Evolutionary conservation across 805 yeast species (phyloP).

Genomic region (Candida xyloterini): DNA sequence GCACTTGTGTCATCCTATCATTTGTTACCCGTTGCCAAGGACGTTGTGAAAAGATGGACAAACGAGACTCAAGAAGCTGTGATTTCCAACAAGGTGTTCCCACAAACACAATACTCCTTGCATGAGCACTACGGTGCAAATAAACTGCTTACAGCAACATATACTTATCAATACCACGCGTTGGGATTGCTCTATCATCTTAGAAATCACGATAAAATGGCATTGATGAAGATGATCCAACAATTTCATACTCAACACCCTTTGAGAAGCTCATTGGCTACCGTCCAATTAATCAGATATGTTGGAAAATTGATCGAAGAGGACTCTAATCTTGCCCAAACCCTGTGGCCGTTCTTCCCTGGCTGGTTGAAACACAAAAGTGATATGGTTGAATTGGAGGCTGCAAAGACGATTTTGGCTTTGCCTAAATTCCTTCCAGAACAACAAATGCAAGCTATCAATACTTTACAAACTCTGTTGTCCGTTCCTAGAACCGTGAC

Average conservation of each 20-base stretch:
- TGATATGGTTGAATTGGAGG: constrained; percentile 90
- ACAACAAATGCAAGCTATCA: constrained; percentile 67
- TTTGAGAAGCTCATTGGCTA: constrained; percentile 77
- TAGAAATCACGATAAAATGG: constrained; percentile 91
- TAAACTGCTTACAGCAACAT: constrained; percentile 64
- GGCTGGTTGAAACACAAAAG: constrained; percentile 75
- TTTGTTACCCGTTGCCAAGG: constrained; percentile 82
- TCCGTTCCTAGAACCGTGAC: constrained; percentile 88
- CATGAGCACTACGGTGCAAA: constrained; percentile 56
- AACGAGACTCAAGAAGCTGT: constrained; percentile 95
- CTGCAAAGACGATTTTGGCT: constrained; percentile 69
- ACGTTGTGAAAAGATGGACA: constrained; percentile 88
- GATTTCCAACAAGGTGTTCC: constrained; percentile 54
- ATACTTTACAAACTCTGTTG: constrained; percentile 70
- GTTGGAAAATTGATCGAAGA: constrained; percentile 69
- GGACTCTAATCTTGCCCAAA: constrained; percentile 60
- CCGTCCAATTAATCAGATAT: constrained; percentile 80
- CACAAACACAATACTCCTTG: constrained; percentile 45
- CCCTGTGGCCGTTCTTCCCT: constrained; percentile 62
- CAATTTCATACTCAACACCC: constrained; percentile 59
- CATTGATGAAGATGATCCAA: constrained; percentile 84
- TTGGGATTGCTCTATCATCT: constrained; percentile 84
- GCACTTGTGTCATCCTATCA: constrained; percentile 91
- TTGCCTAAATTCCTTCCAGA: constrained; percentile 57
- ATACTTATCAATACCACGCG: constrained; percentile 93